phyloP scores from a whole-genome alignment of 306 rosid species.

The Albizia julibrissin region DNA sequence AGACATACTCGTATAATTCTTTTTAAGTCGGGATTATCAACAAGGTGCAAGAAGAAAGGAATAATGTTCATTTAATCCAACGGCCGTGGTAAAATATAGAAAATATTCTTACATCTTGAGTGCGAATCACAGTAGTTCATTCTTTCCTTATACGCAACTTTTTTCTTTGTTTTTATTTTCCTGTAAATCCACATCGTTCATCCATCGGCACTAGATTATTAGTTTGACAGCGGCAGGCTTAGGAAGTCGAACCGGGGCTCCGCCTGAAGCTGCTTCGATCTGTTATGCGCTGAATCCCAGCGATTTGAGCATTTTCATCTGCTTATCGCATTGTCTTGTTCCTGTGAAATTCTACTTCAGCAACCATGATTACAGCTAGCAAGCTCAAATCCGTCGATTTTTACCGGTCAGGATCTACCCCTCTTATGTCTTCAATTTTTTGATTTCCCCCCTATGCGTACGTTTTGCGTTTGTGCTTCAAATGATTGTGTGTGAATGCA shows the following conservation, averaged over 20 bases:
- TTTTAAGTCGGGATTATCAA: background rate
- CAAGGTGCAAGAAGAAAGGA: background rate
- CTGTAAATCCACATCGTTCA: background rate
- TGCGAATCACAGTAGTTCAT: background rate
- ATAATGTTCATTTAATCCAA: background rate
- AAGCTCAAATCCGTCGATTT: slow-evolving; percentile 96
- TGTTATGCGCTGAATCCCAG: slow-evolving; percentile 24
- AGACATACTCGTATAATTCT: background rate
- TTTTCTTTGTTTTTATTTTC: background rate
- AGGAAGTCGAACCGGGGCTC: background rate
- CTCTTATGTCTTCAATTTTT: background rate
- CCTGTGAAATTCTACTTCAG: background rate
- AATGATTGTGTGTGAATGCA: background rate
- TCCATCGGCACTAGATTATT: background rate
- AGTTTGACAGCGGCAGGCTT: background rate
- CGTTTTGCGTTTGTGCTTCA: slow-evolving; percentile 29
- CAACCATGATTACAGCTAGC: slow-evolving; percentile 74
- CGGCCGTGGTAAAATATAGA: background rate
- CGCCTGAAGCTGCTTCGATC: slow-evolving; percentile 43
- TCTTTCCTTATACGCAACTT: no score
- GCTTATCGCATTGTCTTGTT: slow-evolving; percentile 14
- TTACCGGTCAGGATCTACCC: slow-evolving; percentile 73
- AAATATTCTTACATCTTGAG: background rate
- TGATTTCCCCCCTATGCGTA: background rate
- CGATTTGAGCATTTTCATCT: slow-evolving; percentile 36